These are phyloP conservation scores for Chloris gayana DNA, from an alignment of 176 grass and related monocot genomes.

Conservation along the genomic window DNA sequence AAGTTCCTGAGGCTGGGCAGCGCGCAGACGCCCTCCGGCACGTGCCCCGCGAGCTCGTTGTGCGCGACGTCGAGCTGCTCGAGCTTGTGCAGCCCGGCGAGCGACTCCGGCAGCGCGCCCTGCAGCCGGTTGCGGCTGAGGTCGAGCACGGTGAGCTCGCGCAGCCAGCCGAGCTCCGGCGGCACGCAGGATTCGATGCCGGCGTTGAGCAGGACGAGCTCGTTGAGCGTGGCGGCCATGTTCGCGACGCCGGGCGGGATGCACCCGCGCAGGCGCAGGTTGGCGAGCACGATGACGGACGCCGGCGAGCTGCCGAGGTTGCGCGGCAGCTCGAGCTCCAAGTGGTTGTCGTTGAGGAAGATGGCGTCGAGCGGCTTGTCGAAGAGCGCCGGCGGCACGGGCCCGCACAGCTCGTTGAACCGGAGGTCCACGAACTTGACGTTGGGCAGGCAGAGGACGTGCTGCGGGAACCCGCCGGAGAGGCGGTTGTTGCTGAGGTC, in stretches of 20 bases:
- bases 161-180: constrained; percentile 48
- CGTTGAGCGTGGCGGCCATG: constrained; percentile 66
- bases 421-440: constrained; percentile 76
- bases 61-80: constrained; percentile 83
- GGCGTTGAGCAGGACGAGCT: constrained; percentile 68
- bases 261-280: constrained; percentile 54
- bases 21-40: constrained; percentile 68
- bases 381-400: constrained; percentile 59
- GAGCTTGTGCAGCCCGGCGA: constrained; percentile 56
- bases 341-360: constrained; percentile 89
- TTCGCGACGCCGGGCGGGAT: constrained; percentile 44
- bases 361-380: constrained; percentile 77
- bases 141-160: constrained; percentile 67
- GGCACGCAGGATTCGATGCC: constrained; percentile 74
- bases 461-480: constrained; percentile 63
- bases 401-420: constrained; percentile 71
- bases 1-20: constrained; percentile 72
- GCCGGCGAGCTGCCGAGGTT: constrained; percentile 79
- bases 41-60: constrained; percentile 59
- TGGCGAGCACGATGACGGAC: constrained; percentile 76
- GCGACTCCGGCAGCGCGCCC: constrained; percentile 58
- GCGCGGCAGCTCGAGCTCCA: constrained; percentile 66
- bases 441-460: constrained; percentile 68
- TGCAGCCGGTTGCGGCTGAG: constrained; percentile 72
- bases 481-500: constrained; percentile 91